Percentiles rank a stretch among this genome's conserved stretches.
Evolutionary conservation across 257 asterid genomes (phyloP).

Genomic region (Cinchona pubescens): DNA sequence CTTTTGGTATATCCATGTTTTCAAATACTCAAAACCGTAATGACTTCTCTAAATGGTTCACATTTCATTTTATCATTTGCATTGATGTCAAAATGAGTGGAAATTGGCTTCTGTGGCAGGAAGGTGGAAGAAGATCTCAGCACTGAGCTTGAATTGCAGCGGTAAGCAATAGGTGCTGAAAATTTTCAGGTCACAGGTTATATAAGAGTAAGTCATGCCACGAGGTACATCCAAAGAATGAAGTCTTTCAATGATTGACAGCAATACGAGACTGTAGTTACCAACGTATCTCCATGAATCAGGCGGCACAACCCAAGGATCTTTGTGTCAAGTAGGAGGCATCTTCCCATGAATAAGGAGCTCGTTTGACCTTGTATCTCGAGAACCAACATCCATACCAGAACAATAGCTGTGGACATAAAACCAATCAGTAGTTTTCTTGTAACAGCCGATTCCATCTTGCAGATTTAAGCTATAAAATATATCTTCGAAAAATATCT

Average conservation of each 20-base stretch:
- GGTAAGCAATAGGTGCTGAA: no score
- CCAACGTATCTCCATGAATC: slow-evolving; percentile 50
- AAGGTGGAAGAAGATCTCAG: slow-evolving; percentile 75
- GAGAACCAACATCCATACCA: slow-evolving; percentile 36
- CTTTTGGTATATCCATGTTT: neutral
- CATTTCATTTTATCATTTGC: neutral
- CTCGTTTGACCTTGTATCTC: slow-evolving; percentile 69
- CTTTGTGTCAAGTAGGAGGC: slow-evolving; percentile 71
- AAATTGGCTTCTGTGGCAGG: slow-evolving; percentile 38
- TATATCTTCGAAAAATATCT: no score
- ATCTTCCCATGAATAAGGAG: slow-evolving; percentile 80
- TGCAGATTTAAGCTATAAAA: neutral
- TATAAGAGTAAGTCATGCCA: neutral
- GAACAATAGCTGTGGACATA: neutral
- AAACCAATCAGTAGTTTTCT: neutral
- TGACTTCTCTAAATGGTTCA: neutral
- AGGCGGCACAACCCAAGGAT: slow-evolving; percentile 51
- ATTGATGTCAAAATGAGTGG: slow-evolving; percentile 8
- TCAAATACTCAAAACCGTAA: neutral
- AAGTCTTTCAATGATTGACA: neutral
- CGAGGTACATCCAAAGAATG: neutral
- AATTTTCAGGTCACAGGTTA: neutral
- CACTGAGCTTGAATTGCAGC: slow-evolving; percentile 86
- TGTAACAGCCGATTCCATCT: neutral
- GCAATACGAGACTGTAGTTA: neutral